These are phyloP conservation scores for Trichoderma endophyticum DNA, from an alignment of 2,329 filamentous ascomycete species.

Conservation along the genomic window DNA sequence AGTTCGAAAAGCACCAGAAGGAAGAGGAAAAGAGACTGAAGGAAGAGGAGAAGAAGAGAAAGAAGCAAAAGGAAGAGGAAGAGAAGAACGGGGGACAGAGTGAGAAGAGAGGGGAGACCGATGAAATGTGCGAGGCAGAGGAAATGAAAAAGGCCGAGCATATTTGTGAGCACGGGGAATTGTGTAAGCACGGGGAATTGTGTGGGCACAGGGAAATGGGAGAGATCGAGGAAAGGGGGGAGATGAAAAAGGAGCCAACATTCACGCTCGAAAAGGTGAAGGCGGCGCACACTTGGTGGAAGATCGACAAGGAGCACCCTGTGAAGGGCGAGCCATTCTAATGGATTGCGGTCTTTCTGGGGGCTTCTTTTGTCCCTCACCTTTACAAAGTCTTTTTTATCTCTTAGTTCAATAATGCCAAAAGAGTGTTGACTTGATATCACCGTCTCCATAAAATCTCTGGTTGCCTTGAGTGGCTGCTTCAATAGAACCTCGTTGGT, in stretches of 20 bases:
- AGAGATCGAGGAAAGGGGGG: not conserved
- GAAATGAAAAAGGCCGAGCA: no score
- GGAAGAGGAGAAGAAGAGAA: not conserved
- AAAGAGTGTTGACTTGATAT: not conserved
- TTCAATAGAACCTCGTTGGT: not conserved
- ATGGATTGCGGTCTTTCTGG: not conserved
- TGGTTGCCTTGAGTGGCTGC: not conserved
- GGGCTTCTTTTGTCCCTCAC: not conserved
- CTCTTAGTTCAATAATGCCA: not conserved
- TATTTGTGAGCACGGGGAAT: no score
- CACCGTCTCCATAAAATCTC: not conserved
- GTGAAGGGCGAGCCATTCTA: not conserved
- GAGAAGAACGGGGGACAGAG: not conserved
- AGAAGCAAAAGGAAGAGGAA: not conserved
- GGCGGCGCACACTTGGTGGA: not conserved
- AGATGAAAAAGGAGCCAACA: not conserved
- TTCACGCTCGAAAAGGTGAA: not conserved
- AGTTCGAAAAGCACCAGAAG: not conserved
- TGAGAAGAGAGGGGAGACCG: not conserved
- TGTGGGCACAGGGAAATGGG: no score
- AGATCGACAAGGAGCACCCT: not conserved
- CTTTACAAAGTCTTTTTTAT: not conserved
- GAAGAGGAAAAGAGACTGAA: not conserved
- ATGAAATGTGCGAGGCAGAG: no score
- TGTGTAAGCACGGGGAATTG: no score